Evolutionary conservation across 257 asterid species (phyloP).

Genomic region (Nicotiana tabacum): DNA sequence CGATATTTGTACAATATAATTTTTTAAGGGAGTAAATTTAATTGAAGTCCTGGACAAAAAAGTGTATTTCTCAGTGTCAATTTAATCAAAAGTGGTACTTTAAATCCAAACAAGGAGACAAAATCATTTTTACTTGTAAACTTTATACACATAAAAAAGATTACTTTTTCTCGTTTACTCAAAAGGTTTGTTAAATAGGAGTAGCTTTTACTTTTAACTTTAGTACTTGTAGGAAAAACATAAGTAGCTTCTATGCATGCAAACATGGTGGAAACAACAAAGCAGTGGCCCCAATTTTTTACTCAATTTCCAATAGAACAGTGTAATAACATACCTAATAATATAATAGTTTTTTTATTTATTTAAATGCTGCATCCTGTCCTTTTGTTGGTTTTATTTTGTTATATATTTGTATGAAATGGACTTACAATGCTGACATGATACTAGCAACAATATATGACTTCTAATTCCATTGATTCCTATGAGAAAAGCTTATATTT

Average conservation of each 20-base stretch:
- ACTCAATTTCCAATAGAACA: background rate
- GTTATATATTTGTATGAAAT: background rate
- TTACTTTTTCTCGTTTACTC: background rate
- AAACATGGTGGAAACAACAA: background rate
- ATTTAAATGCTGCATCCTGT: background rate
- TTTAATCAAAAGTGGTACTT: background rate
- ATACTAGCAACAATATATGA: background rate
- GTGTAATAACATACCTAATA: background rate
- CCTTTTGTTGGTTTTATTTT: background rate
- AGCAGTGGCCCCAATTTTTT: background rate
- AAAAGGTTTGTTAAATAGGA: background rate
- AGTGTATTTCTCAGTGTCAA: background rate
- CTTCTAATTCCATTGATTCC: background rate
- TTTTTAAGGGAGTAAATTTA: background rate
- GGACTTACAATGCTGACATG: background rate
- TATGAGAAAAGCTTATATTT: too few species aligned
- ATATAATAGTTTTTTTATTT: background rate
- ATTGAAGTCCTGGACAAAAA: background rate
- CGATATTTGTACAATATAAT: background rate
- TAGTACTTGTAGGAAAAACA: background rate
- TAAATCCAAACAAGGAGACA: background rate
- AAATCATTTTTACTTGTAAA: background rate
- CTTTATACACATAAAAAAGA: background rate
- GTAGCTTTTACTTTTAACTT: background rate
- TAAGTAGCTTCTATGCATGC: conserved; percentile 6